Conservation (phyloP, 768 basidiomycete species). For the Amyloporia xantha region DNA sequence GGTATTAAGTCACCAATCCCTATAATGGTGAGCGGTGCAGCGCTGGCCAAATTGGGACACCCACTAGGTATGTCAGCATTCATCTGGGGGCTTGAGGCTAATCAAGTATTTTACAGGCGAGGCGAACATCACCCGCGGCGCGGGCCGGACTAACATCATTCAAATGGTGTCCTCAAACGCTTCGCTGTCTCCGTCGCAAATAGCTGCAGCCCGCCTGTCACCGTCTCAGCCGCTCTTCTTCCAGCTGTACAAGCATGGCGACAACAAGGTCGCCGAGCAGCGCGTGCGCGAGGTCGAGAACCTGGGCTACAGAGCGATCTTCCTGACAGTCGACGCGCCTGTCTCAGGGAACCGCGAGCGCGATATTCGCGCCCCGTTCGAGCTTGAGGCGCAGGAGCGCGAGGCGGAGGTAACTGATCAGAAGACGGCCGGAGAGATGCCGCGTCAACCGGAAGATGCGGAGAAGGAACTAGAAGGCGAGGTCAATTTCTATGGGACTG, state of each 20-base stretch:
- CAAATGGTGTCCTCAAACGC: slow-evolving; percentile 85
- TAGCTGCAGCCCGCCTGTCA: slow-evolving; percentile 47
- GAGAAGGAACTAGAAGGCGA: slow-evolving; percentile 28
- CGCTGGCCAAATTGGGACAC: slow-evolving; percentile 81
- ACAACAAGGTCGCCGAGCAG: slow-evolving; percentile 58
- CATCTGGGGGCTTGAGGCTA: not conserved
- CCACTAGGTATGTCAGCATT: slow-evolving; percentile 44
- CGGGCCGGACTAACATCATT: slow-evolving; percentile 58
- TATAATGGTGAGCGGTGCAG: slow-evolving; percentile 78
- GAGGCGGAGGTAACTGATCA: slow-evolving; percentile 11
- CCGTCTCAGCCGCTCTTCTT: slow-evolving; percentile 66
- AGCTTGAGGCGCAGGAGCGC: slow-evolving; percentile 38
- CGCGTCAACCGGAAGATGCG: slow-evolving; percentile 19
- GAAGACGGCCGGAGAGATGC: slow-evolving; percentile 18
- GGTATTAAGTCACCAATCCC: slow-evolving; percentile 69
- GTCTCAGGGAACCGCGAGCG: slow-evolving; percentile 74
- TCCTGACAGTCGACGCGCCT: slow-evolving; percentile 89
- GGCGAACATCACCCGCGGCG: slow-evolving; percentile 70
- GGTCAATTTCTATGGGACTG: slow-evolving; percentile 50
- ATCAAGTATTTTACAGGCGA: slow-evolving; percentile 46
- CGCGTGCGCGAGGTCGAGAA: slow-evolving; percentile 65
- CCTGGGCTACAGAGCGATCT: slow-evolving; percentile 82
- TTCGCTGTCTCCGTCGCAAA: slow-evolving; percentile 57
- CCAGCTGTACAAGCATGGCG: slow-evolving; percentile 79
- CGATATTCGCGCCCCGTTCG: slow-evolving; percentile 58